Evolutionary conservation across 306 rosid species (phyloP).

Genomic region (Vigna radiata): DNA sequence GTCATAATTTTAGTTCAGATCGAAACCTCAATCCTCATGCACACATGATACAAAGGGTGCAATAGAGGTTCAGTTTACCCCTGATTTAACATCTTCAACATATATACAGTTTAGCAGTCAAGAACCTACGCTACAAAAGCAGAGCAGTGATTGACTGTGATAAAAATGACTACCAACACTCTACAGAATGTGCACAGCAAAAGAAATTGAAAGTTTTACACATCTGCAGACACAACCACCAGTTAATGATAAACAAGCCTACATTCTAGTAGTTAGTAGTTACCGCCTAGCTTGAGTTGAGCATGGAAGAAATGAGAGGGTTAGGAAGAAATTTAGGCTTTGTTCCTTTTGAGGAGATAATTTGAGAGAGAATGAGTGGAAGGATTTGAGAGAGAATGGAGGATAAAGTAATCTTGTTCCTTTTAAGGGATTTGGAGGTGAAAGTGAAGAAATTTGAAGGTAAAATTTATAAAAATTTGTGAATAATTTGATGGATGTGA

Average conservation of each 20-base stretch:
- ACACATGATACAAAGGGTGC: neutral
- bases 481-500: too few species aligned
- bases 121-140: neutral
- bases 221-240: neutral
- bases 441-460: too few species aligned
- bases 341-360: too few species aligned
- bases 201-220: conserved; percentile 16
- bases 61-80: neutral
- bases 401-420: too few species aligned
- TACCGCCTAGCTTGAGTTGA: neutral
- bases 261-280: conserved; percentile 21
- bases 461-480: too few species aligned
- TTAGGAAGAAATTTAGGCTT: too few species aligned
- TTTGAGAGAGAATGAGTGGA: too few species aligned
- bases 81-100: conserved; percentile 15
- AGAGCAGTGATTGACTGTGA: neutral
- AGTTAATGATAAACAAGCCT: conserved; percentile 10
- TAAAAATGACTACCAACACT: conserved; percentile 5
- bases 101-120: neutral
- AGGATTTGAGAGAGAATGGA: too few species aligned
- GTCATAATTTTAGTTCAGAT: conserved; percentile 16
- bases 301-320: too few species aligned
- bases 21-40: neutral
- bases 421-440: too few species aligned
- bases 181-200: neutral